Base-by-base conservation (phyloP, 306 rosid genomes). In the Glycine soja region DNA sequence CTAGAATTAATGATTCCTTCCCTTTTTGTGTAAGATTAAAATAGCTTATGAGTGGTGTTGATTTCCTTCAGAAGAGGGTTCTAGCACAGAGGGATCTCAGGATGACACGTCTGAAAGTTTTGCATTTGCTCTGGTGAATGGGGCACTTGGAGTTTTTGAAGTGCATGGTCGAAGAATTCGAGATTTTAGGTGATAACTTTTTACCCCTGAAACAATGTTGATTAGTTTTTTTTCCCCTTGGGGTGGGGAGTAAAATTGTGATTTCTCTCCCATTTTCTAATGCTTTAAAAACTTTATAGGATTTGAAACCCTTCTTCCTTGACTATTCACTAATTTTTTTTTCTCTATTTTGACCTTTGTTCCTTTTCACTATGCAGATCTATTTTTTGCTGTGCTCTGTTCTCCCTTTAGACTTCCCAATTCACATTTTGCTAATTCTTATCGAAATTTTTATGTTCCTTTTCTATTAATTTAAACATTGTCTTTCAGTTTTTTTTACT, bases 121-220 rank as follows among this genome's bases (percentile, higher is more conserved):
- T 89, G 92, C 99, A 43, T 95, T 95, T 89, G 99, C 99, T 48
- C 82, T 95, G 13, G 91, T 81, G 80, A 95, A 95, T 80, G 99
- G 99, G 59, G 99, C 99, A 7, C 97, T 95, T 76, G 99, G 99
- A 74, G 99, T 95, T 82, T 95, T 95, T 87, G 99, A 95, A 88
- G 97, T 95, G 79, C 89, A 91, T 43, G 99, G 98, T 73, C 84
- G 99, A 83, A 90, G 96, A 82, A 90, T 95, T 81, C 94, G 98
- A 81, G 99, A 95, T 85, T 95, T 90, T 94, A 90, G 99, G 99
- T 93, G 83, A 56, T 58, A 57, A 83, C 42, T 79, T 72, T 69
- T 76, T 85, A 64, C 10, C 47, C 70, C n/a, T 62, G 19, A 64
- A 36, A 64, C 70, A 64, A 36, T 34, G 45, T 62, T 34, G 18